phyloP scores from a whole-genome alignment of 352 stramenopile species.

The Thalassiosira mediterranea region DNA sequence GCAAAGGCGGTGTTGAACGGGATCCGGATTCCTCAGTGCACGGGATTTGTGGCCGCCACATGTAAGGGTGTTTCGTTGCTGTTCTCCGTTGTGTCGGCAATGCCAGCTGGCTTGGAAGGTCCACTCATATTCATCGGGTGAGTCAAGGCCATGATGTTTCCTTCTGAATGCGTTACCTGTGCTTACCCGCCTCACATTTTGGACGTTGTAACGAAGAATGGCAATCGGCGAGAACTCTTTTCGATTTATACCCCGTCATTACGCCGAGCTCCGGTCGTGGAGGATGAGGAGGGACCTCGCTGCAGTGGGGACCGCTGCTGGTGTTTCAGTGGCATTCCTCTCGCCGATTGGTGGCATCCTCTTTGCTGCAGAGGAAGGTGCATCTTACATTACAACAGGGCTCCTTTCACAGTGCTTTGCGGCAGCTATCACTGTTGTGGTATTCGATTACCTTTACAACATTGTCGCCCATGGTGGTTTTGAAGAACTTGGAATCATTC shows the following conservation, averaged over 20 bases:
- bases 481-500: constrained; percentile 3
- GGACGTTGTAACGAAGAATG: no score
- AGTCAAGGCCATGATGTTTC: no score
- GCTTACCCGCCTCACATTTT: no score
- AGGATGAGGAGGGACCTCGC: constrained; percentile 94
- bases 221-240: constrained; percentile 88
- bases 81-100: constrained; percentile 85
- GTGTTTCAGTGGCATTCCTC: constrained; percentile 92
- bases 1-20: constrained; percentile 91
- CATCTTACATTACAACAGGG: constrained; percentile 93
- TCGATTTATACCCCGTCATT: constrained; percentile 83
- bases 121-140: constrained; percentile 54
- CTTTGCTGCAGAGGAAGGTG: constrained; percentile 94
- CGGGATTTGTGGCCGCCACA: constrained; percentile 88
- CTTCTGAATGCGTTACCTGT: no score
- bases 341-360: constrained; percentile 94
- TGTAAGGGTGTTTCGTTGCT: constrained; percentile 89
- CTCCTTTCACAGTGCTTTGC: constrained; percentile 60
- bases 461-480: constrained; percentile 42
- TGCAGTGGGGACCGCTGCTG: constrained; percentile 90
- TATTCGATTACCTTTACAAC: constrained; percentile 8
- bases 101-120: constrained; percentile 89
- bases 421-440: constrained; percentile 6
- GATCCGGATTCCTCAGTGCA: constrained; percentile 89
- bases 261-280: constrained; percentile 91